phyloP scores from a whole-genome alignment of 257 asterid genomes.

The Nyctanthes arbortristis region DNA sequence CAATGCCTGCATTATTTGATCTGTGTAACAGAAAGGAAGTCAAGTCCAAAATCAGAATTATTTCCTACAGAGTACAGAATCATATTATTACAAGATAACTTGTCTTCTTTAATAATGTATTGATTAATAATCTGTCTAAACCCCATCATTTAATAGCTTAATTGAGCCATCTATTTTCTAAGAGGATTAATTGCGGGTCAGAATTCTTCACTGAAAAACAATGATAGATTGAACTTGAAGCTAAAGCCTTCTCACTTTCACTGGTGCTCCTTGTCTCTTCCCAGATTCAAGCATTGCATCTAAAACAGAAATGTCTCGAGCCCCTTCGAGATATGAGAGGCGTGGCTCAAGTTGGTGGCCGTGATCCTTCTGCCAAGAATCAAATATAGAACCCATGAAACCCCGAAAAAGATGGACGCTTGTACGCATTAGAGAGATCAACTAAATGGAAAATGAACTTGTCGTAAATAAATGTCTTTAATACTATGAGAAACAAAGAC shows the following conservation, averaged over 20 bases:
- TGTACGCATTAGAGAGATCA: not conserved
- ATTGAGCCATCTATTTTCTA: conserved; percentile 6
- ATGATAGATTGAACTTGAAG: conserved; percentile 6
- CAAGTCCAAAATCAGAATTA: conserved; percentile 7
- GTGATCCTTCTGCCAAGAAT: conserved; percentile 39
- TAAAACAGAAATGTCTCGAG: conserved; percentile 58
- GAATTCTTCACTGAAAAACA: conserved; percentile 1
- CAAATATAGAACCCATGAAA: not conserved
- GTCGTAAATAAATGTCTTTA: not conserved
- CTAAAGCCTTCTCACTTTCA: conserved; percentile 54
- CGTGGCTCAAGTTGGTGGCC: conserved; percentile 42
- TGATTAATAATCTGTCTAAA: not conserved
- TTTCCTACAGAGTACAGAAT: not conserved
- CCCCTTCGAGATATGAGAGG: conserved; percentile 57
- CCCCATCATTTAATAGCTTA: not conserved
- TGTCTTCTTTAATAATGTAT: not conserved
- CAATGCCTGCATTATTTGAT: not conserved
- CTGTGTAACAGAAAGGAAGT: not conserved
- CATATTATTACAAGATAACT: not conserved
- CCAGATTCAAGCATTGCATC: conserved; percentile 83
- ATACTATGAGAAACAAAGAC: no score
- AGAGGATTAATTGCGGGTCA: not conserved
- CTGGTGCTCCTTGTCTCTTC: conserved; percentile 43
- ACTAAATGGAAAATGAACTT: not conserved
- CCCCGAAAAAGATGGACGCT: not conserved